Evolutionary conservation across 1,284 basidiomycete genomes (phyloP), one percentile per base, ranked within the genome.

Genomic region (Stereum hirsutum): DNA sequence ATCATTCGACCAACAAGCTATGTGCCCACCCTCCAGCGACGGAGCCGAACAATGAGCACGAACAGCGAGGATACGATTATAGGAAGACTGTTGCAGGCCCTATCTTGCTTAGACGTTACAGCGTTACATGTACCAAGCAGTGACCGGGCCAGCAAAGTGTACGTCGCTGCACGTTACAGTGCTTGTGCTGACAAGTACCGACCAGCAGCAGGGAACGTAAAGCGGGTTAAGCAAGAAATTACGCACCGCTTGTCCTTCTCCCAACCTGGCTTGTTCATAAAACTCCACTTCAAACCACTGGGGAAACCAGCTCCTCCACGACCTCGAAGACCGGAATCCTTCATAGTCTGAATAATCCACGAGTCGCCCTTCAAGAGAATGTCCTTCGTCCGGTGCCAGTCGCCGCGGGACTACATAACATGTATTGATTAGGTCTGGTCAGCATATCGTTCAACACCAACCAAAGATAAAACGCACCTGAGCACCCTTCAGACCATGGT

Each of bases 241-340:
- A 55, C 72, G 46, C 48, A 86, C 82, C 92, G 75, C 48, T 78
- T 78, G 61, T 98, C 95, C 60, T 92, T 89, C 70, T 99, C 83
- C 94, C 95, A 98, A 34, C 86, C 86, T 24, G 94, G 95, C 69
- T 98, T 98, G 74, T 98, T 97, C 88, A 95, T 98, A 64, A 98
- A 97, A 61, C 83, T 89, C 95, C 95, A 99, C 65, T 99, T 99
- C 54, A 99, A 73, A 40, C 95, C 95, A 52, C 87, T 91, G 2
- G 94, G 95, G 64, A 99, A 99, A 36, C 96, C 95, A 43, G 95
- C 96, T 49, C 96, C 95, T 50, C 95, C 95, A 52, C 96, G 86
- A 21, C 95, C 95, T 58, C 95, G 82, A 38, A 99, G 75, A 42
- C 95, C 95, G 12, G 93, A 97, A 57, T 92, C 91, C 65, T 99